A percentile compares a stretch with the other conserved stretches of the same genome.
Evolutionary conservation across 164 flowering plant genomes (phyloP).

Genomic region (Piper betle): DNA sequence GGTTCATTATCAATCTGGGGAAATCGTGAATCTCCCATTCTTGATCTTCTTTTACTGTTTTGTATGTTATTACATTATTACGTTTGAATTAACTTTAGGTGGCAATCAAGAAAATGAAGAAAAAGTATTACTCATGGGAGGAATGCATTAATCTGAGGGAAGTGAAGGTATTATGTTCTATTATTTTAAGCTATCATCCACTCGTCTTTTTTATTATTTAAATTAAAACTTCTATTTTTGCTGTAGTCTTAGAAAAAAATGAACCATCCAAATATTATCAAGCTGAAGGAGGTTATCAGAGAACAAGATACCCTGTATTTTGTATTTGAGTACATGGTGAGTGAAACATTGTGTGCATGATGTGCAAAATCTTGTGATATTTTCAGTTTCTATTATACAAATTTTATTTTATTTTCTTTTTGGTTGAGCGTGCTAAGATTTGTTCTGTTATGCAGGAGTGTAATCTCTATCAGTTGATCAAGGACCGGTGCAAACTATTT

Average conservation of each 20-base stretch:
- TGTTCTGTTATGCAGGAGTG: constrained; percentile 42
- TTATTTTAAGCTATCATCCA: not conserved
- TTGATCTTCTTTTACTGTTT: not conserved
- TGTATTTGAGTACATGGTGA: constrained; percentile 94
- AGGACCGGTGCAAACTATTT: constrained; percentile 63
- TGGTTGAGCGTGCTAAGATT: not conserved
- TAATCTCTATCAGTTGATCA: constrained; percentile 88
- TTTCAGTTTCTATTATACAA: no score
- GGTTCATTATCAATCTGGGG: constrained; percentile 74
- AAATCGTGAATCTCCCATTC: constrained; percentile 48
- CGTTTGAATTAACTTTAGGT: constrained; percentile 31
- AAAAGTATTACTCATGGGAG: constrained; percentile 93
- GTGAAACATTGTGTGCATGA: not conserved
- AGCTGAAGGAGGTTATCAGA: constrained; percentile 95
- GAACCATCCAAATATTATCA: constrained; percentile 90
- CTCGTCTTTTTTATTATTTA: not conserved
- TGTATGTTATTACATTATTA: not conserved
- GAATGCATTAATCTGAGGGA: constrained; percentile 95
- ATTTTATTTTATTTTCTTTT: not conserved
- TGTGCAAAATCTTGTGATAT: no score
- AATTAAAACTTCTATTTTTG: not conserved
- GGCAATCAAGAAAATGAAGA: constrained; percentile 95
- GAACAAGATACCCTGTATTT: constrained; percentile 79
- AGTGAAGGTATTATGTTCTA: constrained; percentile 57
- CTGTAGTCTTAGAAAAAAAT: constrained; percentile 81